Conservation (phyloP, 495 filamentous ascomycete species). For the Talaromyces liani region DNA sequence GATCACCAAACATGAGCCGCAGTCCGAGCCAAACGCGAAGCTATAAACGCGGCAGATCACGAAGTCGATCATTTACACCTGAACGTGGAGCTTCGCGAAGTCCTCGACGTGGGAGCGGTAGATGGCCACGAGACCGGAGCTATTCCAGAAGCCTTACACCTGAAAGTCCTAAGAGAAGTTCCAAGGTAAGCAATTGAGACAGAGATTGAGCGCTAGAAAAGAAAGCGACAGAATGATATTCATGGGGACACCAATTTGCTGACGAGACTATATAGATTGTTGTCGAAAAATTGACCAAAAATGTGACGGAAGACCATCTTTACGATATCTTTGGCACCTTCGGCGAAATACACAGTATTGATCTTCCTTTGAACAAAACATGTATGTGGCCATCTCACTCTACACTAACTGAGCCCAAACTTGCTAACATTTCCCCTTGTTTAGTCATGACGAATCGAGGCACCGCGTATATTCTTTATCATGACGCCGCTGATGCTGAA, state of each 20-base stretch:
- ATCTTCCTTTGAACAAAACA: slow-evolving; percentile 79
- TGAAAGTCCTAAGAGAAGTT: slow-evolving; percentile 42
- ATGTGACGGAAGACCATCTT: slow-evolving; percentile 81
- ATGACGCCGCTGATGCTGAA: slow-evolving; percentile 70
- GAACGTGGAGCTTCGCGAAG: slow-evolving; percentile 29
- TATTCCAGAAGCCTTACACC: slow-evolving; percentile 43
- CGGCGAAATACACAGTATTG: slow-evolving; percentile 76
- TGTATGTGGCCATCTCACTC: slow-evolving; percentile 46
- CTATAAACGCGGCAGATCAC: slow-evolving; percentile 23
- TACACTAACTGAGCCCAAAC: neutral
- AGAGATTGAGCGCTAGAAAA: neutral
- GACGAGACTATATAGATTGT: slow-evolving; percentile 59
- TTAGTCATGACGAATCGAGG: slow-evolving; percentile 85
- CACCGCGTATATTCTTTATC: slow-evolving; percentile 88
- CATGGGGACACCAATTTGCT: neutral
- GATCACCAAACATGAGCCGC: slow-evolving; percentile 31
- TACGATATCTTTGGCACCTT: slow-evolving; percentile 88
- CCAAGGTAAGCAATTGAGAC: slow-evolving; percentile 39
- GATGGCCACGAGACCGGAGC: slow-evolving; percentile 33
- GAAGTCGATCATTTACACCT: slow-evolving; percentile 36
- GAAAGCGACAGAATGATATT: neutral
- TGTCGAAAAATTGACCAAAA: slow-evolving; percentile 93
- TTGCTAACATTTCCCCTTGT: slow-evolving; percentile 10
- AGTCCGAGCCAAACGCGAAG: slow-evolving; percentile 6
- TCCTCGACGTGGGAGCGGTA: slow-evolving; percentile 26